These are phyloP conservation scores for Lantana camara DNA, from an alignment of 257 asterid genomes.

Conservation along the genomic window DNA sequence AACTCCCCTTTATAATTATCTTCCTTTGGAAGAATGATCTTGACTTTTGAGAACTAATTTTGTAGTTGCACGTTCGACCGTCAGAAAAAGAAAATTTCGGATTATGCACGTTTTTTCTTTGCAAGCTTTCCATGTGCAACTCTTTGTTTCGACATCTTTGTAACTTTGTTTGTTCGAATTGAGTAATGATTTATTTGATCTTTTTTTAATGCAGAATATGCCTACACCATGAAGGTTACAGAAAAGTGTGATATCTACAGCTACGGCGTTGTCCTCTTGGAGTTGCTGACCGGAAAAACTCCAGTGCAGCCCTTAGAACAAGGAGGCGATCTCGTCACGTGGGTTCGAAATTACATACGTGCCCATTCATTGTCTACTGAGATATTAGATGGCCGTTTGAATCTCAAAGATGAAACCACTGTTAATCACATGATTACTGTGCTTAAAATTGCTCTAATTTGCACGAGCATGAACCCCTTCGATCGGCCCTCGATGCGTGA, in stretches of 20 bases:
- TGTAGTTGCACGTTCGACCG: too few species aligned
- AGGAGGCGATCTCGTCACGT: conserved; percentile 89
- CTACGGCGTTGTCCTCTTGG: conserved; percentile 87
- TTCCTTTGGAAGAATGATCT: too few species aligned
- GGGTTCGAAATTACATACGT: conserved; percentile 61
- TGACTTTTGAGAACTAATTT: too few species aligned
- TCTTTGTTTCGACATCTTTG: neutral
- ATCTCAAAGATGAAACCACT: conserved; percentile 48
- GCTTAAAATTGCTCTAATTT: conserved; percentile 70
- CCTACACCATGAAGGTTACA: conserved; percentile 91
- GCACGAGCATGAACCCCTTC: conserved; percentile 73
- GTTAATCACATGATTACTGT: conserved; percentile 75
- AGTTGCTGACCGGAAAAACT: conserved; percentile 78
- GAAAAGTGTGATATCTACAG: conserved; percentile 91
- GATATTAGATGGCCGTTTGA: conserved; percentile 66
- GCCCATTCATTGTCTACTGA: conserved; percentile 57
- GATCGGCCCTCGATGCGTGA: conserved; percentile 91
- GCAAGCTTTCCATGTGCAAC: neutral
- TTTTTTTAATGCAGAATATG: conserved; percentile 70
- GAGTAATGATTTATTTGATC: neutral
- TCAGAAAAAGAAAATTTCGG: too few species aligned
- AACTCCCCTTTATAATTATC: too few species aligned
- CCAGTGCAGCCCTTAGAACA: conserved; percentile 89
- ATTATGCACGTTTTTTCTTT: too few species aligned
- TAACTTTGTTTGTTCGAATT: too few species aligned